Evolutionary conservation across 2,329 filamentous ascomycete species (phyloP).

Genomic region (Pseudogymnoascus sp.): DNA sequence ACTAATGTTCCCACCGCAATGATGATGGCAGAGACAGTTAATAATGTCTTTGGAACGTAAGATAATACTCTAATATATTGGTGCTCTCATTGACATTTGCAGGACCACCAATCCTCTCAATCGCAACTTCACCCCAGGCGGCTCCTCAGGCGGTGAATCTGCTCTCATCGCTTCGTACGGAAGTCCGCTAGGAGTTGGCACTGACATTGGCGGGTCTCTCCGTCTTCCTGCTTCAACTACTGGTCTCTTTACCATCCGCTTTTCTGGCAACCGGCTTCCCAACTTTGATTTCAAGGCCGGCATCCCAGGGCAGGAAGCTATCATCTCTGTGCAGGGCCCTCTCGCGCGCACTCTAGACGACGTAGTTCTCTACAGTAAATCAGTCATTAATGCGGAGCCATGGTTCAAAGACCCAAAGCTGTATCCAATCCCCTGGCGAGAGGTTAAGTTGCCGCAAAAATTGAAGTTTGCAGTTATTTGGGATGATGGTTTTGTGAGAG

Average conservation of each 20-base stretch:
- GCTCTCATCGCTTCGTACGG: conserved; percentile 35
- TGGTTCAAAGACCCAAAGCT: conserved; percentile 33
- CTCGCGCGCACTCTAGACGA: conserved; percentile 29
- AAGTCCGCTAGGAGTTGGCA: conserved; percentile 34
- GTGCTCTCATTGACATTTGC: conserved; percentile 43
- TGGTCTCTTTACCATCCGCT: conserved; percentile 19
- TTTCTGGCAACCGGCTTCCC: conserved; percentile 25
- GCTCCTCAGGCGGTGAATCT: conserved; percentile 54
- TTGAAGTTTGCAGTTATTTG: conserved; percentile 31
- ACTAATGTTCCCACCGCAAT: conserved; percentile 57
- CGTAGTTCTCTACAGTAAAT: conserved; percentile 29
- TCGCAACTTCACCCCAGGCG: conserved; percentile 48
- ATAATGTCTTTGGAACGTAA: conserved; percentile 45
- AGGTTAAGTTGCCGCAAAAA: conserved; percentile 23
- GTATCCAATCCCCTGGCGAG: conserved; percentile 32
- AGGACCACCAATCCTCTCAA: conserved; percentile 42
- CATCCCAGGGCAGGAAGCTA: conserved; percentile 32
- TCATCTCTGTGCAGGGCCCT: conserved; percentile 31
- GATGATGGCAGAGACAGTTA: conserved; percentile 44
- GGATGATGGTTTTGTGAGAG: conserved; percentile 28
- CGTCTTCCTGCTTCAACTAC: conserved; percentile 30
- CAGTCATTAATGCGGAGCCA: conserved; percentile 28
- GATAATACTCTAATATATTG: conserved; percentile 36
- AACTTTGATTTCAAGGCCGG: conserved; percentile 29
- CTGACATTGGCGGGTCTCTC: conserved; percentile 36